Evolutionary conservation across 768 basidiomycete species (phyloP).

Genomic region (Leucosporidium creatinivorum): DNA sequence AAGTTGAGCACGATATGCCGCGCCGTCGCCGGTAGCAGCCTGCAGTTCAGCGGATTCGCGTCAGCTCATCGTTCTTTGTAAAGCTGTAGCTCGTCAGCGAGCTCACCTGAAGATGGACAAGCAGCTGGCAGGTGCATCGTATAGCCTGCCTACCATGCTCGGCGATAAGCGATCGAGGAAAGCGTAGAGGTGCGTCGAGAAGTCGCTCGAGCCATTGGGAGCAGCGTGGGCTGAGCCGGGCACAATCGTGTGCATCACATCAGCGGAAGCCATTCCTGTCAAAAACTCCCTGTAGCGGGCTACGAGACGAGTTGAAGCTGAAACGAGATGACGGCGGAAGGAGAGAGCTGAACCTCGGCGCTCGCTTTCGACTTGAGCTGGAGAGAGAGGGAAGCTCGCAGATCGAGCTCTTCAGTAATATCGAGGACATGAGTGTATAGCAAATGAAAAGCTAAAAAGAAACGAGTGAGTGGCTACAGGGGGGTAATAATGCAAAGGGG

Average conservation of each 20-base stretch:
- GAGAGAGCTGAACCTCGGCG: too few relatives aligned
- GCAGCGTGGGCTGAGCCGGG: not conserved
- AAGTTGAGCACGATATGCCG: slow-evolving; percentile 80
- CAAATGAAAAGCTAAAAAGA: too few relatives aligned
- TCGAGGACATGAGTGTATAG: too few relatives aligned
- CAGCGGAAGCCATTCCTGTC: slow-evolving; percentile 4
- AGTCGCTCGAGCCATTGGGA: slow-evolving; percentile 11
- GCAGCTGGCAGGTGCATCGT: slow-evolving; percentile 78
- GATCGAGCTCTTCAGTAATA: too few relatives aligned
- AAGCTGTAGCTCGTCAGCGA: not conserved
- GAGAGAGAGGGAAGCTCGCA: too few relatives aligned
- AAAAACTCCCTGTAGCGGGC: slow-evolving; percentile 2
- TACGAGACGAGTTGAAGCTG: slow-evolving; percentile 2
- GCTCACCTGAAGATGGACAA: slow-evolving; percentile 78
- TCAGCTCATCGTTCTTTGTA: not conserved
- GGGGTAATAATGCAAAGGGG: too few relatives aligned
- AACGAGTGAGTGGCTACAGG: too few relatives aligned
- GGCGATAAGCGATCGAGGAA: slow-evolving; percentile 77
- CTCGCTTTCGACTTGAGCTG: too few relatives aligned
- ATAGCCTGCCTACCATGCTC: slow-evolving; percentile 66
- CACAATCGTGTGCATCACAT: not conserved
- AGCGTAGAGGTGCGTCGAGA: slow-evolving; percentile 39
- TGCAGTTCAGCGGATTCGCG: slow-evolving; percentile 39
- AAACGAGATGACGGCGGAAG: slow-evolving; percentile 2
- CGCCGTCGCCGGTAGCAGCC: slow-evolving; percentile 68